A percentile compares a stretch with the other conserved stretches of the same genome.
Conservation (phyloP, 1,284 basidiomycete genomes). For the Singerocomus inundabilis region DNA sequence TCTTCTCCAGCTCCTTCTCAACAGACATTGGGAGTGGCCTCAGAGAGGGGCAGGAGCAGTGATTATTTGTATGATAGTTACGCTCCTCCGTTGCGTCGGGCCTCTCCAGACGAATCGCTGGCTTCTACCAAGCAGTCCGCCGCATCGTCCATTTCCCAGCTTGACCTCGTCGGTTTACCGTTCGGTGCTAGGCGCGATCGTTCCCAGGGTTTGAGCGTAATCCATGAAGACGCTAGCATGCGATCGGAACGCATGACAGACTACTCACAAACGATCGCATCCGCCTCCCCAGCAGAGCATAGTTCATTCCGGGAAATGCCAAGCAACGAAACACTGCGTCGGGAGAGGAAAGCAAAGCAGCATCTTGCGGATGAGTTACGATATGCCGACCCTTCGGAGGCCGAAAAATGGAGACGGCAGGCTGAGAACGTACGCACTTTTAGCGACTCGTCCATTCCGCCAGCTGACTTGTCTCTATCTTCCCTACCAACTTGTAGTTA, state of each 20-base stretch:
- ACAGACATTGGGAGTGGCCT: constrained; percentile 14
- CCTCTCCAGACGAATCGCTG: constrained; percentile 31
- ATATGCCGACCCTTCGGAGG: constrained; percentile 36
- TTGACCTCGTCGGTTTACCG: constrained; percentile 40
- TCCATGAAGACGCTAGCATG: constrained; percentile 40
- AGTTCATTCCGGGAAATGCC: constrained; percentile 15
- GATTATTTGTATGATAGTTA: constrained; percentile 27
- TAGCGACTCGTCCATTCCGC: background rate
- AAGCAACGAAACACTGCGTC: constrained; percentile 21
- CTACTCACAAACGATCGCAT: constrained; percentile 23
- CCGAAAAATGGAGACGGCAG: constrained; percentile 39
- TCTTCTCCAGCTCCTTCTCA: constrained; percentile 34
- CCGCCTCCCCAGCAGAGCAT: constrained; percentile 18
- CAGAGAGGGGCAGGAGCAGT: constrained; percentile 23
- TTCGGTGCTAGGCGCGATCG: constrained; percentile 26
- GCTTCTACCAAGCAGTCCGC: constrained; percentile 31
- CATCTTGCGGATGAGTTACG: constrained; percentile 35
- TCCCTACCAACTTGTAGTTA: constrained; percentile 16
- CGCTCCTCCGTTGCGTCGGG: constrained; percentile 21
- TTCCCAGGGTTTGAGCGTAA: constrained; percentile 36
- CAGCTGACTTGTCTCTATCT: constrained; percentile 2
- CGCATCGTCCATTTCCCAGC: constrained; percentile 40
- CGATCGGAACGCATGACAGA: constrained; percentile 29
- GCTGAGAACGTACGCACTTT: constrained; percentile 28
- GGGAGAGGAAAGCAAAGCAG: constrained; percentile 24